Evolutionary conservation across 2,329 filamentous ascomycete species (phyloP), one percentile per base, ranked within the genome.

Genomic region (Biscogniauxia mediterranea): DNA sequence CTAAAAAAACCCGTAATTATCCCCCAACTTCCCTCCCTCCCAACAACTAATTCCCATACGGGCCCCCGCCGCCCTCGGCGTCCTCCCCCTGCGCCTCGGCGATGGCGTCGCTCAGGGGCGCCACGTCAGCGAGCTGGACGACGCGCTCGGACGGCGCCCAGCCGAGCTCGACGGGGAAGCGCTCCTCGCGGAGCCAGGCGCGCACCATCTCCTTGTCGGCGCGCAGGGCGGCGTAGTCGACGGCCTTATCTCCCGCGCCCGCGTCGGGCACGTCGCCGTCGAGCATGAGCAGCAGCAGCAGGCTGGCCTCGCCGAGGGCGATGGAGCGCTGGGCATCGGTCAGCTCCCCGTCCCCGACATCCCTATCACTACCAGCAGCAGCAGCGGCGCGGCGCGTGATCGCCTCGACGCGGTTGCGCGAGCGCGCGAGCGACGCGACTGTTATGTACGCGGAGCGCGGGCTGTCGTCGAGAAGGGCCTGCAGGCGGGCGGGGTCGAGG

Each of bases 151-250:
- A 55, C 5, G 64, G 59, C 19, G 23, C 55, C 66, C 66, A 68
- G 15, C 66, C 66, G 25, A 61, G 61, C n/a, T 55, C 64, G 7
- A 61, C 59, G 2, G 66, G 66, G 57, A 68, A 64, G 26, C 56
- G 57, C 57, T 68, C 66, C 21, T 66, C 50, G 6, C 61, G 50
- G 25, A 68, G 28, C 64, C 65, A 67, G 7, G 60, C 61, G 5
- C 42, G 52, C 1, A 62, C 57, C 26, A 64, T 59, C 23, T 67
- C 62, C 59, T 67, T 66, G 5, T 62, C 65, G 15, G 65, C 65
- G 52, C 15, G 15, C 5, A 55, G 21, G 59, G 42, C 21, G 59
- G 28, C 32, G 50, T 64, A 50, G 11, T 60, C n/a, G 50, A 3
- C 15, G n/a, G n/a, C n/a, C n/a, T n/a, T n/a, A n/a, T n/a, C 58